Evolutionary conservation across 768 basidiomycete genomes (phyloP).

Genomic region (Pisolithus sp.): DNA sequence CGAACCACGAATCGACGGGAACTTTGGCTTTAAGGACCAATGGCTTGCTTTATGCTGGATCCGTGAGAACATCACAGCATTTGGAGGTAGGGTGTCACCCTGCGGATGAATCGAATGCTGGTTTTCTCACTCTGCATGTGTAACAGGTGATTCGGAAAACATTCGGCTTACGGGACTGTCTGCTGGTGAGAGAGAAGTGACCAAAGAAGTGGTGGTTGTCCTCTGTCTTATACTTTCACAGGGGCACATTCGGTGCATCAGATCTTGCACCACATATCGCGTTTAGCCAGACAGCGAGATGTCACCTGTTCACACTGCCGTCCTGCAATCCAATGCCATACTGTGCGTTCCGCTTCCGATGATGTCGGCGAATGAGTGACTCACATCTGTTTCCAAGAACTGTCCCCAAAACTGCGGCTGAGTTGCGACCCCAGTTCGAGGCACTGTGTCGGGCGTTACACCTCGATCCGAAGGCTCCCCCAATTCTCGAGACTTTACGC

Average conservation of each 20-base stretch:
- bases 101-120: background rate
- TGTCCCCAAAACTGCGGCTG: constrained; percentile 52
- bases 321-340: constrained; percentile 72
- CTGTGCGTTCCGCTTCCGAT: constrained; percentile 34
- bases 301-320: constrained; percentile 62
- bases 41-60: constrained; percentile 76
- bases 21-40: constrained; percentile 82
- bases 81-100: constrained; percentile 49
- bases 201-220: background rate
- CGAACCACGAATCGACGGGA: constrained; percentile 55
- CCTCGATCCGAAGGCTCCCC: constrained; percentile 46
- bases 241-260: constrained; percentile 75
- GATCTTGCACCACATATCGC: constrained; percentile 61
- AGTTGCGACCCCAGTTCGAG: constrained; percentile 56
- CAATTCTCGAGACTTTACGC: constrained; percentile 45
- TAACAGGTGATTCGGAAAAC: constrained; percentile 50
- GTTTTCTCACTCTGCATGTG: background rate
- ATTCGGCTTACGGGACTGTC: constrained; percentile 66
- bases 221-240: constrained; percentile 16
- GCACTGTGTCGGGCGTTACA: constrained; percentile 52
- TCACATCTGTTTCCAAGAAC: constrained; percentile 28
- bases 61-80: constrained; percentile 54
- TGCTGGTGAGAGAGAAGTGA: constrained; percentile 40
- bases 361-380: background rate
- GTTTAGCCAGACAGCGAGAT: constrained; percentile 46